Evolutionary conservation across 129 eudicot species (phyloP), one percentile per base, ranked within the genome.

Genomic region (Deinandra increscens): DNA sequence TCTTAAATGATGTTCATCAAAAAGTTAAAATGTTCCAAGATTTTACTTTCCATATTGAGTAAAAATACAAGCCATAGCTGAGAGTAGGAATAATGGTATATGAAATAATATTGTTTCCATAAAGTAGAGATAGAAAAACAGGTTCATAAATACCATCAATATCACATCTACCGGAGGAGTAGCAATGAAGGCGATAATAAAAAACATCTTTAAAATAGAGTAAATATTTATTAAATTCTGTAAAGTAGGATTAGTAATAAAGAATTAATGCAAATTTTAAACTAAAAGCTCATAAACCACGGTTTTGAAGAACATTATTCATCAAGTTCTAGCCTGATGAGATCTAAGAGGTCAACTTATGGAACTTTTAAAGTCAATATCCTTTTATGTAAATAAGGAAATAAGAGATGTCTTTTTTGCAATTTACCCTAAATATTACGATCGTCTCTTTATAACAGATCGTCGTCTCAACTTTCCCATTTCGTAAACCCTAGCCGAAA

Each of bases 401-500:
- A 9, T 19, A 7, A 2, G 19, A 18, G 59, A 51, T 29, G 59
- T 31, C 59, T 51, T 51, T 19, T 3, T 18, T 51, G 31, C 33
- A 51, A 51, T 51, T 19, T 8, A 9, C 59, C 59, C 7, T 2
- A 51, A 51, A n/a, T n/a, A n/a, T n/a, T n/a, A n/a, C n/a, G 12
- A 44, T 44, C 17, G 17, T 44, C 17, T 44, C 49, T 4, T 12
- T 44, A 44, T 44, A 44, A 44, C 19, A 51, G 59, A 53, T 53
- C 6, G 33, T 29, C 9, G 1, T 26, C 31, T 7, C 31, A 19
- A 19, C 14, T 4, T 2, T 22, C 0, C 5, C 1, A 18, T 46
- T 15, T 53, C 2, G 26, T 14, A 53, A 53, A 53, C 59, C 59
- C 59, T 53, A 53, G 59, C 59, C 59, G 59, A 53, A 18, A 53